Conservation (phyloP, 305 asterid genomes). For the Fraxinus baroniana region DNA sequence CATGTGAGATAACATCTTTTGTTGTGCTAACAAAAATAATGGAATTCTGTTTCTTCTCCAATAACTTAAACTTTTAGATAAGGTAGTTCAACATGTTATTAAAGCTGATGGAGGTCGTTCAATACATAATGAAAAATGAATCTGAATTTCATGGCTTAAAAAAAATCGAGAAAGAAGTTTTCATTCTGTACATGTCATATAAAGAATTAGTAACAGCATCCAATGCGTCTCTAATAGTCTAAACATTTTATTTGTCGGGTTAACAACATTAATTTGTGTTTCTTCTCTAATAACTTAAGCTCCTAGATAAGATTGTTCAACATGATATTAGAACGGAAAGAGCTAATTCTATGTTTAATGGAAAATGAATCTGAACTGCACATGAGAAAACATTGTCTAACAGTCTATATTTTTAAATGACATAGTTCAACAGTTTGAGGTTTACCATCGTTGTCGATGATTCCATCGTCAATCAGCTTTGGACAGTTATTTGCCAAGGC, state of each 20-base stretch:
- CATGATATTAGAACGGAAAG: not conserved
- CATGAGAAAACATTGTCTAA: not conserved
- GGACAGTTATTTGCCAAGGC: conserved; percentile 30
- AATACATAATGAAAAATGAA: not conserved
- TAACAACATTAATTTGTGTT: not conserved
- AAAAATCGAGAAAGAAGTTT: not conserved
- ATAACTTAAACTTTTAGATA: not conserved
- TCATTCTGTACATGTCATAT: not conserved
- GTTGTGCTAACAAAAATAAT: not conserved
- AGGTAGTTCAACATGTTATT: not conserved
- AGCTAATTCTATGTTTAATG: not conserved
- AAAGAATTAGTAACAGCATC: not conserved
- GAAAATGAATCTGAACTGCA: not conserved
- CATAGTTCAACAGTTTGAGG: not conserved
- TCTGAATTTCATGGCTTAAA: not conserved
- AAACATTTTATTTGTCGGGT: not conserved
- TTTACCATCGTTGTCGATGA: conserved; percentile 50
- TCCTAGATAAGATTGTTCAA: not conserved
- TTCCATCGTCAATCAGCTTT: conserved; percentile 50
- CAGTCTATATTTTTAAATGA: not conserved
- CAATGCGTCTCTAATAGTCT: not conserved
- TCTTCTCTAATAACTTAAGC: not conserved
- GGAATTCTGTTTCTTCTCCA: not conserved
- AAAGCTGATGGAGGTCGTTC: not conserved
- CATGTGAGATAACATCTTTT: not conserved